phyloP scores from a whole-genome alignment of 768 basidiomycete species.

The Termitomyces eurrhizus region DNA sequence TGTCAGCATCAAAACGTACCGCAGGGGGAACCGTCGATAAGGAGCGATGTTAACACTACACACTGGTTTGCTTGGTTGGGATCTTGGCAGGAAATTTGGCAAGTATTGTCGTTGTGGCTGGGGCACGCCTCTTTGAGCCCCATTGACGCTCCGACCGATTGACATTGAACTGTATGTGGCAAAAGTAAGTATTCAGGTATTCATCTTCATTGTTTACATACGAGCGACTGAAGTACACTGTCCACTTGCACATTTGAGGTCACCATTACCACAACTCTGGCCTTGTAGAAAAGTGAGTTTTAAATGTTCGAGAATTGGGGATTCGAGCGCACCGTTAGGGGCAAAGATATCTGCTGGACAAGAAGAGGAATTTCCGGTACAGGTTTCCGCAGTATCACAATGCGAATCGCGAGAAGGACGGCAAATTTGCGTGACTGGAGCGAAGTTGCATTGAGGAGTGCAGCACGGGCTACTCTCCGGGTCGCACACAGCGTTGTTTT shows the following conservation, averaged over 20 bases:
- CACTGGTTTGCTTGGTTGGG: constrained; percentile 60
- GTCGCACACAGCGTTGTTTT: constrained; percentile 68
- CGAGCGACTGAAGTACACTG: constrained; percentile 70
- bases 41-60: constrained; percentile 61
- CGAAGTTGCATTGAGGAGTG: constrained; percentile 62
- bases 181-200: neutral
- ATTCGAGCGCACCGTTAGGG: constrained; percentile 51
- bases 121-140: constrained; percentile 41
- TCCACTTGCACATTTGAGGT: constrained; percentile 73
- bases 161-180: constrained; percentile 58
- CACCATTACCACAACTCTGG: constrained; percentile 58
- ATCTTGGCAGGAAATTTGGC: constrained; percentile 79
- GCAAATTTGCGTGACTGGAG: constrained; percentile 66
- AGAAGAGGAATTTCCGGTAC: constrained; percentile 67
- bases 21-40: constrained; percentile 83
- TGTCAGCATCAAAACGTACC: constrained; percentile 40
- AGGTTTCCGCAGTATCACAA: constrained; percentile 73
- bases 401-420: constrained; percentile 57
- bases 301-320: neutral
- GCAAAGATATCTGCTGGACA: constrained; percentile 66
- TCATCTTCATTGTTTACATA: constrained; percentile 31
- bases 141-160: constrained; percentile 6
- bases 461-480: constrained; percentile 77
- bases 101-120: constrained; percentile 55
- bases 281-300: constrained; percentile 32